Evolutionary conservation across 2,329 filamentous ascomycete genomes (phyloP).

Genomic region (Diaporthe humulicola): DNA sequence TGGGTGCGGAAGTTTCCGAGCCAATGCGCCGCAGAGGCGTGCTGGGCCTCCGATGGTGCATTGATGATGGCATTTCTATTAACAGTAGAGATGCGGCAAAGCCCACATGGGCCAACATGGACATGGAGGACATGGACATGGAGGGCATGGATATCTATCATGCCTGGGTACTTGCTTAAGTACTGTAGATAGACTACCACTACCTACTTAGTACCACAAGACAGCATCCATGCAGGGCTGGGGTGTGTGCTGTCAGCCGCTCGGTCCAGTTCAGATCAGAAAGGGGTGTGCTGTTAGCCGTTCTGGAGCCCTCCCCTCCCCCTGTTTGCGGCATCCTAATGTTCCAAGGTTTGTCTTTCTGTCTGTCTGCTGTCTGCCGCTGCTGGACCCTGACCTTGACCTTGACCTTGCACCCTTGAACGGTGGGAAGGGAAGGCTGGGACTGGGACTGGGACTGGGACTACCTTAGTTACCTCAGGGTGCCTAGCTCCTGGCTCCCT

Average conservation of each 20-base stretch:
- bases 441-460: not conserved
- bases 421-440: conserved; percentile 5
- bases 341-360: conserved; percentile 15
- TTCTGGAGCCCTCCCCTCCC: not conserved
- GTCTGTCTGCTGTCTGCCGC: not conserved
- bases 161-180: too few relatives aligned
- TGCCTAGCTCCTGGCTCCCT: not conserved
- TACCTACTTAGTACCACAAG: too few relatives aligned
- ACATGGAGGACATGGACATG: conserved; percentile 1
- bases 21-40: not conserved
- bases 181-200: too few relatives aligned
- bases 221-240: conserved; percentile 13
- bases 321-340: conserved; percentile 3
- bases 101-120: conserved; percentile 22
- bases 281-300: conserved; percentile 13
- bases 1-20: conserved; percentile 12
- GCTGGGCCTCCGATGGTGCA: conserved; percentile 13
- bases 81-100: conserved; percentile 33
- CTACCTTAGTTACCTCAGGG: too few relatives aligned
- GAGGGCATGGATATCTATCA: too few relatives aligned
- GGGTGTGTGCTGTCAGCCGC: conserved; percentile 19
- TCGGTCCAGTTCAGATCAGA: not conserved
- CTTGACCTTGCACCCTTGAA: not conserved
- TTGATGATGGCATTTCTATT: conserved; percentile 22
- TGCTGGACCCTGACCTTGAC: conserved; percentile 26